Percentiles rank a stretch among this genome's conserved stretches.
These are phyloP conservation scores for Diaporthe caulivora DNA, from an alignment of 2,329 filamentous ascomycete genomes.

Conservation along the genomic window DNA sequence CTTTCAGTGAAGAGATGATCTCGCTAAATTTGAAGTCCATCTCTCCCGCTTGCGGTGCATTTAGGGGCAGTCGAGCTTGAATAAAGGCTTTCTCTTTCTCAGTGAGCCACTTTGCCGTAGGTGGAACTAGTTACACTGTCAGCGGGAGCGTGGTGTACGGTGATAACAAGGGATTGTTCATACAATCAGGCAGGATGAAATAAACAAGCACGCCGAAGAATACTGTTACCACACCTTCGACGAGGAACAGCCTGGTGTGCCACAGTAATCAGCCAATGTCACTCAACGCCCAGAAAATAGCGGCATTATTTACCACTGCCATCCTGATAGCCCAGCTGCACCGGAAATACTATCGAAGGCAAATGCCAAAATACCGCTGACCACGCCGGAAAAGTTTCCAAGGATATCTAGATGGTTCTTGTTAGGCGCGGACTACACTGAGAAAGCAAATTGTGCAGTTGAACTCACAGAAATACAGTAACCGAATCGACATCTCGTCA, in stretches of 20 bases:
- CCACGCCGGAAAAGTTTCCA: constrained; percentile 55
- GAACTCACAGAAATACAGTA: constrained; percentile 52
- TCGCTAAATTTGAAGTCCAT: constrained; percentile 55
- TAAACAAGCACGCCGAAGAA: constrained; percentile 60
- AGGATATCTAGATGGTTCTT: constrained; percentile 47
- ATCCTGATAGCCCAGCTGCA: constrained; percentile 51
- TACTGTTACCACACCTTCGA: constrained; percentile 61
- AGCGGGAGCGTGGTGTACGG: not conserved
- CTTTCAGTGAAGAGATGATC: constrained; percentile 53
- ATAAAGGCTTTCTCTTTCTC: constrained; percentile 61
- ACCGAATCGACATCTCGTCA: constrained; percentile 59
- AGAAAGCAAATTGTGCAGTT: fast-evolving
- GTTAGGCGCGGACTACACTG: not conserved
- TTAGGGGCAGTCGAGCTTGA: constrained; percentile 57
- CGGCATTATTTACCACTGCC: constrained; percentile 46
- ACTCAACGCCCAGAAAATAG: not conserved
- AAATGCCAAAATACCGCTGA: constrained; percentile 58
- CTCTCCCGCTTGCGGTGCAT: constrained; percentile 55
- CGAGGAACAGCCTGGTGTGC: constrained; percentile 51
- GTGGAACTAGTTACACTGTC: constrained; percentile 50
- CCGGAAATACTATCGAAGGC: constrained; percentile 54
- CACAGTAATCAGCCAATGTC: not conserved
- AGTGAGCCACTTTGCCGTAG: constrained; percentile 58
- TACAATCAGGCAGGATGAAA: constrained; percentile 67
- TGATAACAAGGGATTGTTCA: constrained; percentile 33